A percentile compares a stretch with the other conserved stretches of the same genome.
These are phyloP conservation scores for Dipteronia sinensis DNA, from an alignment of 345 rosid genomes.

Conservation along the genomic window DNA sequence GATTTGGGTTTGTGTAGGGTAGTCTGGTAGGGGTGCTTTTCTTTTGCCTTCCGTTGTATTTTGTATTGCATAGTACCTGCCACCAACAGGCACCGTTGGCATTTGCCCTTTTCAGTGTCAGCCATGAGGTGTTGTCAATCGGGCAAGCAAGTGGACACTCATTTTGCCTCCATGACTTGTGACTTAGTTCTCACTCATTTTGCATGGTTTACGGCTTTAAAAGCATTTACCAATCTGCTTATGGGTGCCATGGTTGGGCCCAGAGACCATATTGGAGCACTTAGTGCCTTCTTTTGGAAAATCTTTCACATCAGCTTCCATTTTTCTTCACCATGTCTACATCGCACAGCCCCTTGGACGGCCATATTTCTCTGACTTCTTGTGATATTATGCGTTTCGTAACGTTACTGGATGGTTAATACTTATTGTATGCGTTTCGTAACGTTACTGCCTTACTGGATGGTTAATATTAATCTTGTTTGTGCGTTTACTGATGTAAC, in stretches of 20 bases:
- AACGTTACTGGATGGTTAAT: too few relatives aligned
- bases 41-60: background rate
- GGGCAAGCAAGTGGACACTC: background rate
- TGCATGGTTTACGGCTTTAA: background rate
- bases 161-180: background rate
- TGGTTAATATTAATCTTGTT: too few relatives aligned
- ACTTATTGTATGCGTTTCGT: too few relatives aligned
- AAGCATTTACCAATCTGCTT: background rate
- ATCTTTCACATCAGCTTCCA: background rate
- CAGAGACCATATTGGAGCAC: background rate
- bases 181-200: slow-evolving; percentile 6
- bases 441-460: too few relatives aligned
- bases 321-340: background rate
- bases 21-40: background rate
- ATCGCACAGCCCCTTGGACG: background rate
- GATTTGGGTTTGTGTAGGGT: background rate
- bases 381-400: too few relatives aligned
- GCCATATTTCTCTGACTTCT: background rate
- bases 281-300: background rate
- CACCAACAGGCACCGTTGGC: background rate
- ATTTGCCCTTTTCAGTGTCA: slow-evolving; percentile 3
- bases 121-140: background rate
- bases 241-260: slow-evolving; percentile 1
- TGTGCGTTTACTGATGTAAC: too few relatives aligned
- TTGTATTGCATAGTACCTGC: background rate